Base-by-base conservation (phyloP, 2,329 filamentous ascomycete species). In the Xylaria sp. region DNA sequence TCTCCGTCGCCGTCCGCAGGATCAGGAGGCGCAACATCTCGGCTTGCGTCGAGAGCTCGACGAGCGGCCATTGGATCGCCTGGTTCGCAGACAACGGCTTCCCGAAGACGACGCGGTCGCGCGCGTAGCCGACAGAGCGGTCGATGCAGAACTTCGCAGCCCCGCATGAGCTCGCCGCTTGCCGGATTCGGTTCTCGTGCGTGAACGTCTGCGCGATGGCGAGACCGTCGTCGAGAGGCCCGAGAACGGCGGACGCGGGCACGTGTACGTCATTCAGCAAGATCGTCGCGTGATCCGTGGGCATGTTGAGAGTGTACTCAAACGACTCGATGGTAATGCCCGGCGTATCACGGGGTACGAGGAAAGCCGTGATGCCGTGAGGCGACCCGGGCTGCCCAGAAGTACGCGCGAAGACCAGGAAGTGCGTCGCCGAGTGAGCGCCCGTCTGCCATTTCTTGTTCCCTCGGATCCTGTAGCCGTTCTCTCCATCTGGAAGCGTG, bases 261-360 rank as follows among this genome's bases (percentile, higher is more conserved):
- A 90, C 85, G 74, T 81, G 86, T n/a, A 89, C 88, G 65, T 86
- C 78, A n/a, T 82, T 83, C 53, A 90, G 79, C 1, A 83, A 82
- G 47, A 90, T 81, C 0, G 87, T 90, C 2, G 88, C 88, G 74
- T 90, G 88, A 75, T 91, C 88, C 5, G 88, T 90, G 0, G 88
- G 88, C 88, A 90, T 91, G 73, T 90, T 90, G 61, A 90, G 83
- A 1, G 88, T 90, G 86, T 87, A 90, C 77, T 90, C 85, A 71
- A 88, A 90, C 44, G 85, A 87, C 54, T 85, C 82, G 8, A 89
- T 83, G 25, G 82, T 81, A 18, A 90, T 72, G 0, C 88, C 88
- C 0, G 82, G 81, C 0, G 86, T 84, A 1, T 84, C 78, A 37
- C 80, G 78, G 1, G 88, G 87, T 0, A 90, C 84, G 32, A 90